Percentiles rank a stretch among this genome's conserved stretches.
These are phyloP conservation scores for Astraeus odoratus DNA, from an alignment of 768 basidiomycete genomes.

Conservation along the genomic window DNA sequence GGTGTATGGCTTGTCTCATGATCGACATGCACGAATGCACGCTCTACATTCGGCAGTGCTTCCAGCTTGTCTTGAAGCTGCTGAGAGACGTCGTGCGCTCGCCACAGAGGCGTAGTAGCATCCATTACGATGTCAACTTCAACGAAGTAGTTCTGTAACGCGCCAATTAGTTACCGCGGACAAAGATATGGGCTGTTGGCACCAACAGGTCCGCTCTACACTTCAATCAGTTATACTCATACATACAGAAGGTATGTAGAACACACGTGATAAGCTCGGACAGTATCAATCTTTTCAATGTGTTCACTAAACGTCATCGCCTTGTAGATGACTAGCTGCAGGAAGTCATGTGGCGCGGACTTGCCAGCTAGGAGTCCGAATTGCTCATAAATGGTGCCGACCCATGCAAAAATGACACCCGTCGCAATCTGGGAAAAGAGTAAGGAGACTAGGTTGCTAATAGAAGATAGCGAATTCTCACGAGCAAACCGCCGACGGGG, in stretches of 20 bases:
- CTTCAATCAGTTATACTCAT: too few species aligned
- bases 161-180: constrained; percentile 1
- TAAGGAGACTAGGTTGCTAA: constrained; percentile 1
- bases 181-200: neutral
- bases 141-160: constrained; percentile 73
- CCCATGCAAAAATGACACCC: constrained; percentile 79
- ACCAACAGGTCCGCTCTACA: constrained; percentile 71
- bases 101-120: constrained; percentile 81
- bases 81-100: constrained; percentile 82
- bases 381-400: constrained; percentile 65
- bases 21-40: constrained; percentile 94
- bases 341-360: constrained; percentile 85
- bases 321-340: constrained; percentile 91
- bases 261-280: constrained; percentile 92
- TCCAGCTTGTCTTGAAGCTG: constrained; percentile 86
- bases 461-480: constrained; percentile 28
- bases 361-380: constrained; percentile 88
- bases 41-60: constrained; percentile 79
- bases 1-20: constrained; percentile 83
- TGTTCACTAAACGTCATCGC: constrained; percentile 78
- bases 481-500: constrained; percentile 70
- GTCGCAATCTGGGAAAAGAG: constrained; percentile 50
- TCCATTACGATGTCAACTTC: constrained; percentile 95
- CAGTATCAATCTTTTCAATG: constrained; percentile 85
- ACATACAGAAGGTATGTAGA: constrained; percentile 34